Evolutionary conservation across 2,329 filamentous ascomycete genomes (phyloP).

Genomic region (Colletotrichum musae): DNA sequence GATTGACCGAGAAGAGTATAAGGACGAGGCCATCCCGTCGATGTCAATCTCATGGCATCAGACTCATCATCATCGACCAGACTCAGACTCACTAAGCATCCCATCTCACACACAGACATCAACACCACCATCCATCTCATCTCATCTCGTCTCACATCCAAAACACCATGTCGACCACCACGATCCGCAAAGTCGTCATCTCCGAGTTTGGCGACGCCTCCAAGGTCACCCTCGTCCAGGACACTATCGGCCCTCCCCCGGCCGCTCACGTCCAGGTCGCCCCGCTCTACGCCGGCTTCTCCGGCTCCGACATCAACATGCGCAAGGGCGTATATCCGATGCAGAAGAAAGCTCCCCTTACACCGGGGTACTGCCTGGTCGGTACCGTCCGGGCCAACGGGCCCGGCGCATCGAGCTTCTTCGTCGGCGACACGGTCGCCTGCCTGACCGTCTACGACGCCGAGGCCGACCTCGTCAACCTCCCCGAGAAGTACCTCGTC

Average conservation of each 20-base stretch:
- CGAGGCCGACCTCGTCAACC: constrained; percentile 61
- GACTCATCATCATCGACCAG: too few relatives aligned
- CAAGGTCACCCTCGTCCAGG: constrained; percentile 51
- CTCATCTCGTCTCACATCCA: background rate
- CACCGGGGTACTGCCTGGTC: constrained; percentile 63
- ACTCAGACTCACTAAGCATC: background rate
- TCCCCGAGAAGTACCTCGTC: constrained; percentile 62
- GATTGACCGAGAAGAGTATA: too few relatives aligned
- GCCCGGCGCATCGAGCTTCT: constrained; percentile 49
- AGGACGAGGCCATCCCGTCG: too few relatives aligned
- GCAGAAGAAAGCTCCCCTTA: constrained; percentile 61
- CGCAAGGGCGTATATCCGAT: constrained; percentile 62
- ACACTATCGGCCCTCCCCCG: constrained; percentile 55
- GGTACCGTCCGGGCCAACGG: constrained; percentile 59
- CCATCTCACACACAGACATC: background rate
- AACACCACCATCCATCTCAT: background rate
- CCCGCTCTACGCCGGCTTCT: constrained; percentile 63
- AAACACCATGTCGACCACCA: constrained; percentile 33
- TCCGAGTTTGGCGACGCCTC: constrained; percentile 58
- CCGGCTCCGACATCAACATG: constrained; percentile 65
- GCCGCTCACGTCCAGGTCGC: constrained; percentile 62
- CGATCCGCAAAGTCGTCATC: constrained; percentile 62
- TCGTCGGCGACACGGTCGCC: constrained; percentile 52
- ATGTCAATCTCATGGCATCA: too few relatives aligned
- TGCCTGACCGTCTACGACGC: constrained; percentile 58